These are phyloP conservation scores for Mikania micrantha DNA, from an alignment of 129 eudicot genomes.

Conservation along the genomic window DNA sequence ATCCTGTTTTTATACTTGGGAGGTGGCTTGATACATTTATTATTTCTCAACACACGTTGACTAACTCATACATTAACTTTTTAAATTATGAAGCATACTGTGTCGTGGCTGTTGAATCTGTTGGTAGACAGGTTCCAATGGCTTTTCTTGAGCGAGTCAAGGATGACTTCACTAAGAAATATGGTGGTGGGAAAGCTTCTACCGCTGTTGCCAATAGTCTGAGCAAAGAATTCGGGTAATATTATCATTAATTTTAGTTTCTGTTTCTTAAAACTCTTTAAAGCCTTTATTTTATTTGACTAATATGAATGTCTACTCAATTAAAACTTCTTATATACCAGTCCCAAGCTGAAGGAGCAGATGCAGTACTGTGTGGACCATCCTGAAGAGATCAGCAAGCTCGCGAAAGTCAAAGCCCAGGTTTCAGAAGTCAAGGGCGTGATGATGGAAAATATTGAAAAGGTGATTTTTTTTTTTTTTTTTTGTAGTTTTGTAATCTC, in stretches of 20 bases:
- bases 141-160: slow-evolving; percentile 86
- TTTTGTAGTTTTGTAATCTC: neutral
- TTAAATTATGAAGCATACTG: slow-evolving; percentile 71
- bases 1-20: neutral
- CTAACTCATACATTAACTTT: slow-evolving; percentile 19
- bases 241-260: neutral
- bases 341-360: slow-evolving; percentile 76
- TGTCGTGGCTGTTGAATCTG: slow-evolving; percentile 95
- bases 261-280: neutral
- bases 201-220: slow-evolving; percentile 85
- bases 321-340: slow-evolving; percentile 28
- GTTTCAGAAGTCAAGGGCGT: slow-evolving; percentile 83
- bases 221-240: slow-evolving; percentile 89
- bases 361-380: slow-evolving; percentile 81
- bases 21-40: slow-evolving; percentile 3
- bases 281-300: neutral
- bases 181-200: slow-evolving; percentile 91
- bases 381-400: slow-evolving; percentile 76
- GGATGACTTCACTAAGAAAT: slow-evolving; percentile 92
- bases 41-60: slow-evolving; percentile 4
- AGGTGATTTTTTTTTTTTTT: slow-evolving; percentile 55
- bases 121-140: slow-evolving; percentile 89
- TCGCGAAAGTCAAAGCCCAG: slow-evolving; percentile 78
- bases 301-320: too few species aligned
- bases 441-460: slow-evolving; percentile 86